Base-by-base conservation (phyloP, 148 eudicot genomes). In the Cornus suecica region DNA sequence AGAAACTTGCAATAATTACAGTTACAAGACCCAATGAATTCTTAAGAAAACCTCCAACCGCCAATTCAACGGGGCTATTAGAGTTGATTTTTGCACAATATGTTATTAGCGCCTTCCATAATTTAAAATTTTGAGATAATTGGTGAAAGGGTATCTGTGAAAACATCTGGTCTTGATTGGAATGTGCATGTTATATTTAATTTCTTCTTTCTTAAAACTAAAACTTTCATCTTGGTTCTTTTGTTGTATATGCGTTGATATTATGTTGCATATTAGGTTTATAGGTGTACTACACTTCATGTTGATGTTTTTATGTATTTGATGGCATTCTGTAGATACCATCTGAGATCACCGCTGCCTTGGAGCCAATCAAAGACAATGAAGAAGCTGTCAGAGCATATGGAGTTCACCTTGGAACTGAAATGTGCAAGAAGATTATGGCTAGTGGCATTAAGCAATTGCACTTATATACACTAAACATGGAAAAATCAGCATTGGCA, bases 391-490 rank as follows among this genome's bases (percentile, higher is more conserved):
- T 95, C 62, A 95, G 83, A 84, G 92, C 94, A 42, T 95, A 91
- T 72, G 99, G 99, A 45, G 79, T 95, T 86, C 97, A 95, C 89
- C 93, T 89, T 52, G 99, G 92, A 83, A 95, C 99, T 69, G 99
- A 95, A 82, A 92, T 95, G 99, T 95, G 99, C 97, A 95, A 90
- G 93, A 95, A 91, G 87, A 92, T 95, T 81, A 32, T 95, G 81
- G 97, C 97, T 29, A 81, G 73, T 73, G 99, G 99, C 72, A 95
- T 92, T 56, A 92, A 83, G 78, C 88, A 90, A 65, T 52, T 95
- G 72, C 99, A 95, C 83, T 87, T 95, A 10, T 95, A 95, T 79
- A 95, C 99, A 27, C 77, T 92, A 73, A 95, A 95, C 81, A 95
- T 95, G 99, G 99, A 95, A 80, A 95, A 95, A 78, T 91, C 99